A percentile compares a stretch with the other conserved stretches of the same genome.
phyloP scores from a whole-genome alignment of 2,329 filamentous ascomycete genomes.

The Atkinsonella hypoxylon region DNA sequence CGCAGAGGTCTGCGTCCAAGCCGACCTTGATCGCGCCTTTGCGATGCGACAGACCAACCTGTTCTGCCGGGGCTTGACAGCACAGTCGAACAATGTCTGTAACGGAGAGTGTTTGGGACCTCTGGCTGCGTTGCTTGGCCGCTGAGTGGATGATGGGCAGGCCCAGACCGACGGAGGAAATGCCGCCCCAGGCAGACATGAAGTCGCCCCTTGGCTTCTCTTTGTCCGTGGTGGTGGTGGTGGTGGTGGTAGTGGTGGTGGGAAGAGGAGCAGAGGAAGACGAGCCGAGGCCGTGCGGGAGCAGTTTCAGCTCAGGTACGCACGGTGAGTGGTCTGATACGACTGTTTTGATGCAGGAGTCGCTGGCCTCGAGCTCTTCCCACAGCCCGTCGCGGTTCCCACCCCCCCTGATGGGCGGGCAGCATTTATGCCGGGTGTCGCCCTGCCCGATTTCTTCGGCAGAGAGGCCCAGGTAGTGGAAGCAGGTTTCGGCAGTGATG shows the following conservation, averaged over 20 bases:
- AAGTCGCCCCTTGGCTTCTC: slow-evolving; percentile 56
- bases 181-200: slow-evolving; percentile 92
- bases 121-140: slow-evolving; percentile 45
- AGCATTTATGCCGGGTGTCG: slow-evolving; percentile 90
- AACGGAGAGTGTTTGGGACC: slow-evolving; percentile 37
- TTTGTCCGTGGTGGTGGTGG: not conserved
- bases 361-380: slow-evolving; percentile 58
- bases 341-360: slow-evolving; percentile 80
- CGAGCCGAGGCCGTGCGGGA: slow-evolving; percentile 51
- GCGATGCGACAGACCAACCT: slow-evolving; percentile 69
- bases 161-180: slow-evolving; percentile 85
- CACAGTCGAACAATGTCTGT: slow-evolving; percentile 78
- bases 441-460: slow-evolving; percentile 73
- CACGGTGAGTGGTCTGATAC: slow-evolving; percentile 95
- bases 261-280: too few species aligned
- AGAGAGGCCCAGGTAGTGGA: slow-evolving; percentile 81
- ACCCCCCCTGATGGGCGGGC: slow-evolving; percentile 75
- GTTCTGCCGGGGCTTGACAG: slow-evolving; percentile 71
- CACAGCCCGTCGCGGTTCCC: slow-evolving; percentile 78
- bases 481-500: slow-evolving; percentile 90
- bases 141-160: slow-evolving; percentile 84
- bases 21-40: slow-evolving; percentile 72
- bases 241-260: too few species aligned
- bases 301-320: slow-evolving; percentile 84
- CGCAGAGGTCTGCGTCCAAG: slow-evolving; percentile 77